A percentile compares a stretch with the other conserved stretches of the same genome.
These are phyloP conservation scores for Geosmithia flava DNA, from an alignment of 2,329 filamentous ascomycete genomes.

Conservation along the genomic window DNA sequence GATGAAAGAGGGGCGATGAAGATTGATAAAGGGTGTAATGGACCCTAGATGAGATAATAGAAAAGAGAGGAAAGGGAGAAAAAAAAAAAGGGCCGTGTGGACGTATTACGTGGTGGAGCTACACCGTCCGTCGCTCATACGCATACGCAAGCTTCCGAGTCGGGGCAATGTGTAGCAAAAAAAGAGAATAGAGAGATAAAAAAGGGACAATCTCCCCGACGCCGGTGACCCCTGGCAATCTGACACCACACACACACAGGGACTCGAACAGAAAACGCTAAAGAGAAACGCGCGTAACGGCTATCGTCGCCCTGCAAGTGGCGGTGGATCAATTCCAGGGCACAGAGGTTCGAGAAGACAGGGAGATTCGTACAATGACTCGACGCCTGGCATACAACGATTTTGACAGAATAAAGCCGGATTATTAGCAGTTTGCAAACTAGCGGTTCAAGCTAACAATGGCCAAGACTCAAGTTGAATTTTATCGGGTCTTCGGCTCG, in stretches of 20 bases:
- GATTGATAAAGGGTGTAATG: not conserved
- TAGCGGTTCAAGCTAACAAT: no score
- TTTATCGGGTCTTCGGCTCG: no score
- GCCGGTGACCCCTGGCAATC: not conserved
- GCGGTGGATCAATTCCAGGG: no score
- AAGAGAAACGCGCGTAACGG: not conserved
- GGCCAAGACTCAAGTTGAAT: no score
- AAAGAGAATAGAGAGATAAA: not conserved
- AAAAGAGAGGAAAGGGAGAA: not conserved
- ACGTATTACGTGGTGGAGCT: not conserved
- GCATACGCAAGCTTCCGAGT: not conserved
- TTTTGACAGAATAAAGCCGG: no score
- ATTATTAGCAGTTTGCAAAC: no score
- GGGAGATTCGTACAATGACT: no score
- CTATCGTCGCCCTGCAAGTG: not conserved
- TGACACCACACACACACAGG: not conserved
- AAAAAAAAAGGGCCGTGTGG: not conserved
- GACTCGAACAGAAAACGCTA: not conserved
- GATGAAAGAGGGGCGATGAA: not conserved
- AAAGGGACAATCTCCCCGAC: not conserved
- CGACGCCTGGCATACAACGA: no score
- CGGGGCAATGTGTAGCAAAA: not conserved
- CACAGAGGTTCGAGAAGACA: no score
- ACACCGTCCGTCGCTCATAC: not conserved
- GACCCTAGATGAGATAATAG: not conserved